phyloP scores from a whole-genome alignment of 2,329 filamentous ascomycete genomes.

The Corynespora cassiicola region DNA sequence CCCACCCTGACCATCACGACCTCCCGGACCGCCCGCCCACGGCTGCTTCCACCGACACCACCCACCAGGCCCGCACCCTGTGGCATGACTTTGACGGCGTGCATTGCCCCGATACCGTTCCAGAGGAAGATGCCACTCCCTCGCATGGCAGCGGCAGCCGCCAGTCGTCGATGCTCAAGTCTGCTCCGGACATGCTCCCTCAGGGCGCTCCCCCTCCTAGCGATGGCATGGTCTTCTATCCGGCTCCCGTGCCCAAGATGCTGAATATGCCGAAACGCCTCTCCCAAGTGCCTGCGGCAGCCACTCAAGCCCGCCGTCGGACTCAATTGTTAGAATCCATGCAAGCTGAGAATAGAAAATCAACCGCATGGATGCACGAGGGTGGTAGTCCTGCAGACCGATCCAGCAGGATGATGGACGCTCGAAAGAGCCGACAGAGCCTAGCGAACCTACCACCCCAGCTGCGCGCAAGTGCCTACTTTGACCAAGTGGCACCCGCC shows the following conservation, averaged over 20 bases:
- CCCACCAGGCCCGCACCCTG: constrained; percentile 68
- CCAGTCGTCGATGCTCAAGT: constrained; percentile 56
- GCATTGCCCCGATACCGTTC: constrained; percentile 66
- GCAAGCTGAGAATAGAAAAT: constrained; percentile 60
- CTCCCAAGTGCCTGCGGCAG: constrained; percentile 72
- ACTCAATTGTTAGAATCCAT: constrained; percentile 75
- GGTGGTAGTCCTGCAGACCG: constrained; percentile 18
- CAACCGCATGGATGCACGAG: constrained; percentile 54
- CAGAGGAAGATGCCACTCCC: constrained; percentile 35
- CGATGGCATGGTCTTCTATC: constrained; percentile 91
- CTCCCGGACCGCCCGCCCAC: constrained; percentile 57
- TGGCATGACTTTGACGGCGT: constrained; percentile 86
- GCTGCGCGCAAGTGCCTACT: constrained; percentile 88
- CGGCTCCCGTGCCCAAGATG: constrained; percentile 91
- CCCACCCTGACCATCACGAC: constrained; percentile 21
- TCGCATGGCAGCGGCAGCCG: constrained; percentile 30
- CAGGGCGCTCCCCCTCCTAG: constrained; percentile 62
- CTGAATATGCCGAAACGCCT: constrained; percentile 89
- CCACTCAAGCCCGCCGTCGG: constrained; percentile 71
- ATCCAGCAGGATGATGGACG: constrained; percentile 8
- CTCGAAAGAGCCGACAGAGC: constrained; percentile 43
- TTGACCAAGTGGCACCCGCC: constrained; percentile 70
- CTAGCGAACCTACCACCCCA: constrained; percentile 75
- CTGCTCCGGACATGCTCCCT: constrained; percentile 22
- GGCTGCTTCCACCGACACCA: constrained; percentile 65